These are phyloP conservation scores for Tremellales sp. DNA, from an alignment of 1,284 basidiomycete species.

Conservation along the genomic window DNA sequence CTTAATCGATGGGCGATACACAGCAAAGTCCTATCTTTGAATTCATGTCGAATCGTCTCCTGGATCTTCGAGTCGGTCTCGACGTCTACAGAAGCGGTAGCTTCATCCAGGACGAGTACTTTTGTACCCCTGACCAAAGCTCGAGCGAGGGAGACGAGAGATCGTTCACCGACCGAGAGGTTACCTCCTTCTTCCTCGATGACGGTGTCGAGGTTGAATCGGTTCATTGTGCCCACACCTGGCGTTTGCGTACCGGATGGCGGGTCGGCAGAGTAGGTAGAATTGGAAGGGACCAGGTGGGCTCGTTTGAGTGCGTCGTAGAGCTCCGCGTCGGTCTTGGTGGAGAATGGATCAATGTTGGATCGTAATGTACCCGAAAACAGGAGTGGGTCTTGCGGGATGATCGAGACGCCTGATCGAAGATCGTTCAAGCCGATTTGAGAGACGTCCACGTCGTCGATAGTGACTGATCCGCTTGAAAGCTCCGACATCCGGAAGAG, in stretches of 20 bases:
- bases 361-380: constrained; percentile 58
- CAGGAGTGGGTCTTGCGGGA: constrained; percentile 75
- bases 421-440: constrained; percentile 54
- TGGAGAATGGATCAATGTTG: constrained; percentile 68
- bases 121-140: constrained; percentile 56
- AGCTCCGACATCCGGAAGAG: constrained; percentile 52
- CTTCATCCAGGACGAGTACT: constrained; percentile 62
- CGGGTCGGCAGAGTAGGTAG: constrained; percentile 3
- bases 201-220: constrained; percentile 71
- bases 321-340: constrained; percentile 67
- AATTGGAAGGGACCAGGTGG: constrained; percentile 56
- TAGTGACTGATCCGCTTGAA: constrained; percentile 46
- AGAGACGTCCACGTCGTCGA: constrained; percentile 51
- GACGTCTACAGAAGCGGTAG: constrained; percentile 54
- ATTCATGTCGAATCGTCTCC: constrained; percentile 63
- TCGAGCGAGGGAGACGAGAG: constrained; percentile 65
- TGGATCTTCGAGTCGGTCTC: constrained; percentile 71
- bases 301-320: constrained; percentile 79
- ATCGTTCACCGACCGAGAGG: constrained; percentile 63
- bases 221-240: constrained; percentile 37
- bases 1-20: constrained; percentile 67
- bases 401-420: constrained; percentile 57
- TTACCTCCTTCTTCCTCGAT: constrained; percentile 85
- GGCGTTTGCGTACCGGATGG: constrained; percentile 6
- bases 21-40: constrained; percentile 59